These are phyloP conservation scores for Ceratobasidium sp. DNA, from an alignment of 1,284 basidiomycete genomes.

Conservation along the genomic window DNA sequence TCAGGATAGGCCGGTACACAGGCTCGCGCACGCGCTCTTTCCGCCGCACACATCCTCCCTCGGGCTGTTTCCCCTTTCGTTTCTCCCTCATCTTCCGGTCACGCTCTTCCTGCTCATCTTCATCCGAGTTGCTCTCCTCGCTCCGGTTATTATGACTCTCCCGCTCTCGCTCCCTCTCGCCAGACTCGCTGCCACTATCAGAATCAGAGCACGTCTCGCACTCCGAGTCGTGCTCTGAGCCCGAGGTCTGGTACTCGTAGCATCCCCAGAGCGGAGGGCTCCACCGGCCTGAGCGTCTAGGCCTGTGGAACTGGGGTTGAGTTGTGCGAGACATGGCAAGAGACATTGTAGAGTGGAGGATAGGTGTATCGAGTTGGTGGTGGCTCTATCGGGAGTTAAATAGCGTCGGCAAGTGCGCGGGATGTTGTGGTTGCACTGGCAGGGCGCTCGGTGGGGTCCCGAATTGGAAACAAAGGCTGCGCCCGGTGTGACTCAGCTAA, in stretches of 20 bases:
- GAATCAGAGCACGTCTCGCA: conserved; percentile 42
- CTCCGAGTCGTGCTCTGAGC: conserved; percentile 38
- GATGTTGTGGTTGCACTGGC: conserved; percentile 33
- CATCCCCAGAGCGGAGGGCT: conserved; percentile 42
- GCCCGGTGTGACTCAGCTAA: conserved; percentile 35
- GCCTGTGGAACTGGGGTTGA: conserved; percentile 11
- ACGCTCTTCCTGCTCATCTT: conserved; percentile 53
- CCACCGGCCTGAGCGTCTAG: conserved; percentile 36
- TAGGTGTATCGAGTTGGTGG: not conserved
- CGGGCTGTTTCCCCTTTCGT: conserved; percentile 70
- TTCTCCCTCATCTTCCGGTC: conserved; percentile 61
- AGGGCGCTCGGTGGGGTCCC: conserved; percentile 29
- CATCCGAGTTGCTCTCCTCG: conserved; percentile 52
- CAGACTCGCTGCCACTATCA: conserved; percentile 53
- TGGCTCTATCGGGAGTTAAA: not conserved
- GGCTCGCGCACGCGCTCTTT: conserved; percentile 34
- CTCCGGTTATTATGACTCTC: too few relatives aligned
- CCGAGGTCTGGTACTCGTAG: conserved; percentile 40
- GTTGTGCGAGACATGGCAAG: conserved; percentile 18
- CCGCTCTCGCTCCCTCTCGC: conserved; percentile 44
- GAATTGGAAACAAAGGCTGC: conserved; percentile 14
- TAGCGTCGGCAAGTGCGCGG: conserved; percentile 16
- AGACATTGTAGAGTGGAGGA: not conserved
- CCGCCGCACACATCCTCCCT: conserved; percentile 52
- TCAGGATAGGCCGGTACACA: conserved; percentile 78